Evolutionary conservation across 2,329 filamentous ascomycete genomes (phyloP).

Genomic region (Xylaria sp.): DNA sequence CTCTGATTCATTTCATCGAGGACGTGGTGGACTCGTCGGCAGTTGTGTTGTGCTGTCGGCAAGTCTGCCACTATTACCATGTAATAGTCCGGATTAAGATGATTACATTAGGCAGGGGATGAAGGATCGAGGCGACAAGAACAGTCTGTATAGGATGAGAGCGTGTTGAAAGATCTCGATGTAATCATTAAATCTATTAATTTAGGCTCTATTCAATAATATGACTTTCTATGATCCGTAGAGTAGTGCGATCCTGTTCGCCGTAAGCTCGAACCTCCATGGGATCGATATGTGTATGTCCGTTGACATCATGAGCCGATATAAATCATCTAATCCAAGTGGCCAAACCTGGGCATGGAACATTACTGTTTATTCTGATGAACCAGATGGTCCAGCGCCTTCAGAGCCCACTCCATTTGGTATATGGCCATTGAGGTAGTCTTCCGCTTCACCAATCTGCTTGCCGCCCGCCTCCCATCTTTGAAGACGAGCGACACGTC

Average conservation of each 20-base stretch:
- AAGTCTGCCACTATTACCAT: neutral
- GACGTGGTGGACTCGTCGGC: too few relatives aligned
- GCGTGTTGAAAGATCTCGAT: neutral
- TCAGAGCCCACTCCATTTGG: conserved; percentile 21
- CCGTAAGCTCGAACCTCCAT: neutral
- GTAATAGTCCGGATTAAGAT: neutral
- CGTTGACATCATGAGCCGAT: neutral
- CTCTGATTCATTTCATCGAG: neutral
- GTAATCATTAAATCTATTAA: neutral
- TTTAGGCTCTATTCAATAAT: neutral
- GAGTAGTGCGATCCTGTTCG: neutral
- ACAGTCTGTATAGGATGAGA: neutral
- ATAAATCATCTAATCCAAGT: neutral
- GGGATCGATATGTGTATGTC: neutral
- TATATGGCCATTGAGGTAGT: conserved; percentile 66
- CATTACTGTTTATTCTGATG: neutral
- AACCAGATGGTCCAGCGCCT: conserved; percentile 5
- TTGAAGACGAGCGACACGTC: conserved; percentile 55
- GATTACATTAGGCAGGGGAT: neutral
- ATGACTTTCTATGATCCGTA: neutral
- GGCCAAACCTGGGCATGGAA: neutral
- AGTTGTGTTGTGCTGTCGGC: too few relatives aligned
- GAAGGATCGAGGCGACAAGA: neutral
- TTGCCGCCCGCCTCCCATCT: conserved; percentile 79
- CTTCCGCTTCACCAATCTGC: conserved; percentile 78